Evolutionary conservation across 139 green algal species (phyloP), one percentile per base, ranked within the genome.

Genomic region (Marvania coccoides): DNA sequence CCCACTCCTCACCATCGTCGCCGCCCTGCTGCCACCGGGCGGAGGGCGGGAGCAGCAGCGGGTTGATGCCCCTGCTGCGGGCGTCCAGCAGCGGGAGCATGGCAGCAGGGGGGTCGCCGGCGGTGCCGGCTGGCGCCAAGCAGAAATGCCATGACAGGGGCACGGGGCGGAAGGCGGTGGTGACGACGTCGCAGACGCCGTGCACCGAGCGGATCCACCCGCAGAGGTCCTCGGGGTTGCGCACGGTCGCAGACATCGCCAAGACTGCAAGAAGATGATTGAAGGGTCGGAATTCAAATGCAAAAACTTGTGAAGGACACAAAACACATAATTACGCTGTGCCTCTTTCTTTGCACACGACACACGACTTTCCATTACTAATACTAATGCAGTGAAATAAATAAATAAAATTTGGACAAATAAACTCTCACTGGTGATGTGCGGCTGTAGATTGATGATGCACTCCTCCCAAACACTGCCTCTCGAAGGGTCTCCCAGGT

Each of bases 391-490:
- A n/a, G n/a, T n/a, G n/a, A n/a, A n/a, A n/a, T n/a, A n/a, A n/a
- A n/a, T n/a, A n/a, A n/a, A n/a, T n/a, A n/a, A n/a, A n/a, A n/a
- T n/a, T n/a, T n/a, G n/a, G n/a, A n/a, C n/a, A n/a, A n/a, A n/a
- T n/a, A n/a, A n/a, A n/a, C n/a, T n/a, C n/a, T n/a, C n/a, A n/a
- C n/a, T n/a, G n/a, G n/a, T n/a, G n/a, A 97, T 89, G 69, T 91
- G 76, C 9, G 68, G 56, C 0, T 90, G 93, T 80, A 87, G 92
- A 77, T 96, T 95, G 79, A 98, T 97, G 76, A 98, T 92, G 45
- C 36, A 89, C 84, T 98, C 94, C 83, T 99, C 94, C 94, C 94
- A 99, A 69, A 97, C 91, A 15, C 57, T 93, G 38, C 94, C 92
- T 4, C 93, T 63, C 14, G 72, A 46, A 1, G 80, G 77, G 81